phyloP scores from a whole-genome alignment of 23 red algal genomes.

The Gracilaria gracilis region DNA sequence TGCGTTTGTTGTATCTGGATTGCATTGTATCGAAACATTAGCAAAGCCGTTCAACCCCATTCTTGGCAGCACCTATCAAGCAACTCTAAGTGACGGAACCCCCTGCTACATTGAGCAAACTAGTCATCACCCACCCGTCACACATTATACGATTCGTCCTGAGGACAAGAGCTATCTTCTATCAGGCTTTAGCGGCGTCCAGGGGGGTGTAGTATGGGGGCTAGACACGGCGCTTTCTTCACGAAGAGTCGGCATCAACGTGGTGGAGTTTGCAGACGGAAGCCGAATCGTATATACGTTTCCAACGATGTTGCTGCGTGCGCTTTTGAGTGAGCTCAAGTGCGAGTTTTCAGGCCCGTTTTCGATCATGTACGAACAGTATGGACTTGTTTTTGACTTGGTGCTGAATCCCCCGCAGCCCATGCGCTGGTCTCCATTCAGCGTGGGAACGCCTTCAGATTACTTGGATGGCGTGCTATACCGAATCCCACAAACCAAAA shows the following conservation, averaged over 20 bases:
- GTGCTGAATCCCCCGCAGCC: constrained; percentile 37
- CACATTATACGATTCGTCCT: constrained; percentile 58
- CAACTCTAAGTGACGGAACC: constrained; percentile 47
- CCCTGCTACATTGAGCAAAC: constrained; percentile 64
- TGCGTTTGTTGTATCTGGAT: constrained; percentile 86
- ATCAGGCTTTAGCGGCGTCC: constrained; percentile 56
- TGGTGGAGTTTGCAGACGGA: constrained; percentile 71
- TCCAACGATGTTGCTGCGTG: constrained; percentile 62
- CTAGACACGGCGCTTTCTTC: constrained; percentile 61
- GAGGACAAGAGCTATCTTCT: constrained; percentile 36
- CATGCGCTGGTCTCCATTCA: constrained; percentile 44
- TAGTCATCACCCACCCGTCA: constrained; percentile 81
- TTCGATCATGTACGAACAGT: constrained; percentile 35
- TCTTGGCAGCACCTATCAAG: constrained; percentile 83
- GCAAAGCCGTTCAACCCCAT: constrained; percentile 93
- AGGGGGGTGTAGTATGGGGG: constrained; percentile 48
- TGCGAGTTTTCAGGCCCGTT: constrained; percentile 50
- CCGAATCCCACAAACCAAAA: not conserved
- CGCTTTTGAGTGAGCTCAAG: constrained; percentile 40
- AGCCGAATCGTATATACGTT: constrained; percentile 60
- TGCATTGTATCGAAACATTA: constrained; percentile 75
- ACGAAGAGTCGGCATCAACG: constrained; percentile 63
- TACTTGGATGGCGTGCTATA: constrained; percentile 50
- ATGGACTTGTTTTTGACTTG: constrained; percentile 44
- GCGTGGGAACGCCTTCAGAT: constrained; percentile 15